A percentile compares a stretch with the other conserved stretches of the same genome.
Evolutionary conservation across 176 grass and related monocot genomes (phyloP).

Genomic region (Eremochloa ophiuroides): DNA sequence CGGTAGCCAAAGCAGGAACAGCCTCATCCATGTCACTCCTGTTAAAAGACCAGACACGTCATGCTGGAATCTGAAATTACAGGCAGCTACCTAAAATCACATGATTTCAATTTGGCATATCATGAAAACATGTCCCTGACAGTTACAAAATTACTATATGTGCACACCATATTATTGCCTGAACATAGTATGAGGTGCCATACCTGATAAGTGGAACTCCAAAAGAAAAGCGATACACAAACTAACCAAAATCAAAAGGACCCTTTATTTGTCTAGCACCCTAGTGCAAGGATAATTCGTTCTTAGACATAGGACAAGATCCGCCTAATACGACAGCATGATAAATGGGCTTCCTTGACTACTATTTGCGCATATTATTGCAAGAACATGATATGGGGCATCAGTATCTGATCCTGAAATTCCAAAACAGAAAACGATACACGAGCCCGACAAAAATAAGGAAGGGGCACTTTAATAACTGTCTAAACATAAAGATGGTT

Average conservation of each 20-base stretch:
- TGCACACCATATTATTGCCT: neutral
- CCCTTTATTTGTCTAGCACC: neutral
- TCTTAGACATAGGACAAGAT: neutral
- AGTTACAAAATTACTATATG: neutral
- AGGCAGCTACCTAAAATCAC: neutral
- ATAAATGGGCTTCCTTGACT: neutral
- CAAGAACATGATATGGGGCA: neutral
- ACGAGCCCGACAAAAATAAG: neutral
- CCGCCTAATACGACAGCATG: neutral
- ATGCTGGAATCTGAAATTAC: neutral
- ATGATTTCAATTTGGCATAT: neutral
- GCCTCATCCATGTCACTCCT: slow-evolving; percentile 20
- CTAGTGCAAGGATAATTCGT: neutral
- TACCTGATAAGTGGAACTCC: neutral
- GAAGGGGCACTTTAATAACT: neutral
- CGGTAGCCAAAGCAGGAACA: neutral
- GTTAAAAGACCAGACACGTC: neutral
- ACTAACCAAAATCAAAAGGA: neutral
- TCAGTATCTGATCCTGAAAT: neutral
- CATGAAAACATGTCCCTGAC: neutral
- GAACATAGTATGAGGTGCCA: neutral
- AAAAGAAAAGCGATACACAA: neutral
- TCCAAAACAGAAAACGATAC: neutral
- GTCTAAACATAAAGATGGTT: neutral
- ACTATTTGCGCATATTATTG: neutral